phyloP scores from a whole-genome alignment of 2,329 filamentous ascomycete species.

The Alternaria angustiovoidea region DNA sequence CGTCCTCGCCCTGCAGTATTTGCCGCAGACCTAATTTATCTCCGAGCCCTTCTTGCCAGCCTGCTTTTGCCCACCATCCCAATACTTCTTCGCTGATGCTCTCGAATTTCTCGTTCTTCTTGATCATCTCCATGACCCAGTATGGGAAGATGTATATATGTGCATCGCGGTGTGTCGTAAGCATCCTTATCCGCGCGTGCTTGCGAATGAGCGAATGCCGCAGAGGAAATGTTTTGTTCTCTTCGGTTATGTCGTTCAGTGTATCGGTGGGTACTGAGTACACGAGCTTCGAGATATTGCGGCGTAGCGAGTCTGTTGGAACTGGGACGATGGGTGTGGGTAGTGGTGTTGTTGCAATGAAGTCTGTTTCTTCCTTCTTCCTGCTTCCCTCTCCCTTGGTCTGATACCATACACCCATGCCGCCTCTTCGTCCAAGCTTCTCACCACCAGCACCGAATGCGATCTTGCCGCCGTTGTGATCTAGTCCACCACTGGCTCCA shows the following conservation, averaged over 20 bases:
- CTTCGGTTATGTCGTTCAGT: constrained; percentile 81
- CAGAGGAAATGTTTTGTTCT: constrained; percentile 75
- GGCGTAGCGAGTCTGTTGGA: constrained; percentile 70
- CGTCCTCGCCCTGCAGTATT: constrained; percentile 64
- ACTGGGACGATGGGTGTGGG: constrained; percentile 65
- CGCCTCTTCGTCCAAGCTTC: constrained; percentile 72
- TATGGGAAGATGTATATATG: constrained; percentile 94
- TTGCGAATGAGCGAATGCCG: constrained; percentile 78
- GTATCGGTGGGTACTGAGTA: constrained; percentile 89
- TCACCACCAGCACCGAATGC: constrained; percentile 63
- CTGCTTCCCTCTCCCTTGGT: constrained; percentile 78
- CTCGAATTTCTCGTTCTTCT: constrained; percentile 80
- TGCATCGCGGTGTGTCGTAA: constrained; percentile 85
- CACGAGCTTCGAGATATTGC: constrained; percentile 78
- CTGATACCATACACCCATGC: constrained; percentile 89
- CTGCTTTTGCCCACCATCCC: constrained; percentile 94
- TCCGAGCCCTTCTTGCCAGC: constrained; percentile 83
- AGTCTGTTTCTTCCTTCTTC: constrained; percentile 93
- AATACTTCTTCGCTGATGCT: constrained; percentile 91
- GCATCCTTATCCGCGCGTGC: constrained; percentile 79
- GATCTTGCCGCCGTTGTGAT: constrained; percentile 53
- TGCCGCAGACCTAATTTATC: constrained; percentile 78
- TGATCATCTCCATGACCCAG: constrained; percentile 88
- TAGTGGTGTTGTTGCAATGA: constrained; percentile 79
- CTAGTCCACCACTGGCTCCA: constrained; percentile 63